Conservation (phyloP, 768 basidiomycete species). For the Calvatia gigantea region DNA sequence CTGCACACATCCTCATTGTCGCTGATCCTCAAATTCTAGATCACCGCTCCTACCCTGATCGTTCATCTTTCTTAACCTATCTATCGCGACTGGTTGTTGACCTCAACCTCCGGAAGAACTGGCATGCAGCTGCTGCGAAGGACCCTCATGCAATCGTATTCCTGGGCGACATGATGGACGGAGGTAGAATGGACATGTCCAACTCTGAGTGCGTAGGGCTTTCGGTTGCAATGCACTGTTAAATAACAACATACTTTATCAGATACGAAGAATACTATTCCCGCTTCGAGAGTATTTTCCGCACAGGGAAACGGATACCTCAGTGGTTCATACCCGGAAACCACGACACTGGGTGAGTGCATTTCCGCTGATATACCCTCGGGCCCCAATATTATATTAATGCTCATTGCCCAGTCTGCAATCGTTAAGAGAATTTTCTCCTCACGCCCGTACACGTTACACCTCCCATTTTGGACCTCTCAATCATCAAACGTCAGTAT, state of each 20-base stretch:
- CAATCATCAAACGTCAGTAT: slow-evolving; percentile 59
- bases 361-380: background rate
- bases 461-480: slow-evolving; percentile 71
- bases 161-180: slow-evolving; percentile 92
- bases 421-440: slow-evolving; percentile 39
- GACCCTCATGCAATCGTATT: slow-evolving; percentile 75
- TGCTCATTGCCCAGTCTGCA: slow-evolving; percentile 40
- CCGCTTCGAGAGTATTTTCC: slow-evolving; percentile 73
- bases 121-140: slow-evolving; percentile 61
- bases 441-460: slow-evolving; percentile 54
- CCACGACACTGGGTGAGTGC: slow-evolving; percentile 75
- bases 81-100: slow-evolving; percentile 69
- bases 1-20: slow-evolving; percentile 67
- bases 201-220: slow-evolving; percentile 57
- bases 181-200: slow-evolving; percentile 63
- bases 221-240: background rate
- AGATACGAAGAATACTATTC: slow-evolving; percentile 74
- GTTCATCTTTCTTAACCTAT: slow-evolving; percentile 49
- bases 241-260: slow-evolving; percentile 1
- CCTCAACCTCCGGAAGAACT: slow-evolving; percentile 81
- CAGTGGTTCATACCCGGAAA: slow-evolving; percentile 84
- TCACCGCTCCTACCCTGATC: slow-evolving; percentile 65
- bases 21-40: slow-evolving; percentile 90
- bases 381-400: slow-evolving; percentile 8
- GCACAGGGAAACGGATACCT: slow-evolving; percentile 40